These are phyloP conservation scores for Lachnellula occidentalis DNA, from an alignment of 2,329 filamentous ascomycete genomes.

Conservation along the genomic window DNA sequence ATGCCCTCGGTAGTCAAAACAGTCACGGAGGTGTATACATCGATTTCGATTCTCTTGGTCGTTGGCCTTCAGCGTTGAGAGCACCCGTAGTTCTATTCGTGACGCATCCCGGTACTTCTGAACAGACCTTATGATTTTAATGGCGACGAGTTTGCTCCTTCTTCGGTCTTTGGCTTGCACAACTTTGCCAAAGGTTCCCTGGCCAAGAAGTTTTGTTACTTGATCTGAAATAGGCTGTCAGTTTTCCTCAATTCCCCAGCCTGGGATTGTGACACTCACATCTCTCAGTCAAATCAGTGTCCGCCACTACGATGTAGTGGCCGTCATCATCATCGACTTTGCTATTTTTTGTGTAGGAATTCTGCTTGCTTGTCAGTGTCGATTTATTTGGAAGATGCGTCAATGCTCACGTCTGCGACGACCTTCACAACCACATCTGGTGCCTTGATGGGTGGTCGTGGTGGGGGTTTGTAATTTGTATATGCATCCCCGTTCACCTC, in stretches of 20 bases:
- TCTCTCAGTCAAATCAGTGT: slow-evolving; percentile 79
- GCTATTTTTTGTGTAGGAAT: slow-evolving; percentile 47
- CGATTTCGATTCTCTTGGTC: slow-evolving; percentile 89
- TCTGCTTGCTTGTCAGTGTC: slow-evolving; percentile 25
- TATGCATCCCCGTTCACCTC: slow-evolving; percentile 67
- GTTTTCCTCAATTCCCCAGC: slow-evolving; percentile 1
- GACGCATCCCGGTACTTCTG: slow-evolving; percentile 98
- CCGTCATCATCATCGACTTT: slow-evolving; percentile 96
- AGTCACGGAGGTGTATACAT: slow-evolving; percentile 93
- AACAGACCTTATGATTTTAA: slow-evolving; percentile 97
- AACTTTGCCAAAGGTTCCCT: slow-evolving; percentile 97
- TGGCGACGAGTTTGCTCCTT: slow-evolving; percentile 72
- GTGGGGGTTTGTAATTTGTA: slow-evolving; percentile 77
- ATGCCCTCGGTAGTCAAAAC: slow-evolving; percentile 94
- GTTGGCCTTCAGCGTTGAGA: slow-evolving; percentile 87
- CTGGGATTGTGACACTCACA: slow-evolving; percentile 54
- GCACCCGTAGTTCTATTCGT: slow-evolving; percentile 85
- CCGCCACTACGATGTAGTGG: slow-evolving; percentile 89
- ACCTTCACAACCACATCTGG: slow-evolving; percentile 65
- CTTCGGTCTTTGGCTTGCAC: slow-evolving; percentile 84
- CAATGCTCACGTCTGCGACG: slow-evolving; percentile 54
- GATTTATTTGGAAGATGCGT: neutral
- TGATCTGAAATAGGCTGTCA: slow-evolving; percentile 55
- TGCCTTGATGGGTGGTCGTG: slow-evolving; percentile 85
- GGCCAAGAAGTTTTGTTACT: slow-evolving; percentile 83